These are phyloP conservation scores for Boletus huronensis DNA, from an alignment of 768 basidiomycete species.

Conservation along the genomic window DNA sequence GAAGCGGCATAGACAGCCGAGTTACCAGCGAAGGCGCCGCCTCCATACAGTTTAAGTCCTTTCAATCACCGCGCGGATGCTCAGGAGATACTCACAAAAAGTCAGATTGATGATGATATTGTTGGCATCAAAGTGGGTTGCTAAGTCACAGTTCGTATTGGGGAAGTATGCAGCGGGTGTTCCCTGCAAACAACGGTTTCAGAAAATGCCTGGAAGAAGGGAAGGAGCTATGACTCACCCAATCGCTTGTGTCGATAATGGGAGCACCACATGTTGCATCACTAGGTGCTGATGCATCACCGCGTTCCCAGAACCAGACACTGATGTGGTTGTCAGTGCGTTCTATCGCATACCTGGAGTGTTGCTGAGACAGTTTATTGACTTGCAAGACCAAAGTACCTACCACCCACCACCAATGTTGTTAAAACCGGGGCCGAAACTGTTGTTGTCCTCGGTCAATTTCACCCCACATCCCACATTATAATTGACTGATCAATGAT, in stretches of 20 bases:
- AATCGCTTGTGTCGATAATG: conserved; percentile 20
- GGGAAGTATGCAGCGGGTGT: conserved; percentile 36
- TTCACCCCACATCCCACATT: conserved; percentile 40
- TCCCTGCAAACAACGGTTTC: conserved; percentile 17
- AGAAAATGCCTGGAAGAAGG: background rate
- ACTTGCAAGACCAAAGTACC: background rate
- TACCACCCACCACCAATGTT: conserved; percentile 40
- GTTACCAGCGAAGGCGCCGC: conserved; percentile 31
- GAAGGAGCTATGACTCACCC: conserved; percentile 13
- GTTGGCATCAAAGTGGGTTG: conserved; percentile 32
- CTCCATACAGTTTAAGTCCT: conserved; percentile 8
- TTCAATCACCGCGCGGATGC: background rate
- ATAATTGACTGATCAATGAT: conserved; percentile 23
- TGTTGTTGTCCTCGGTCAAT: conserved; percentile 22
- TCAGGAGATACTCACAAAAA: conserved; percentile 24
- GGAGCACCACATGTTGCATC: conserved; percentile 28
- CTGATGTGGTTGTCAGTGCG: conserved; percentile 34
- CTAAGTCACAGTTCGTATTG: conserved; percentile 40
- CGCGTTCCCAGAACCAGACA: conserved; percentile 42
- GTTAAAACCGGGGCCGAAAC: conserved; percentile 31
- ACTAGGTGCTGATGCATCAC: conserved; percentile 29
- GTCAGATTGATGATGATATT: conserved; percentile 35
- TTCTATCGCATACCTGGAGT: conserved; percentile 38
- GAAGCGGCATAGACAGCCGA: conserved; percentile 25
- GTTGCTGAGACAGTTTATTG: background rate